These are phyloP conservation scores for Spirogloea muscicola DNA, from an alignment of 139 green algal species.

Conservation along the genomic window DNA sequence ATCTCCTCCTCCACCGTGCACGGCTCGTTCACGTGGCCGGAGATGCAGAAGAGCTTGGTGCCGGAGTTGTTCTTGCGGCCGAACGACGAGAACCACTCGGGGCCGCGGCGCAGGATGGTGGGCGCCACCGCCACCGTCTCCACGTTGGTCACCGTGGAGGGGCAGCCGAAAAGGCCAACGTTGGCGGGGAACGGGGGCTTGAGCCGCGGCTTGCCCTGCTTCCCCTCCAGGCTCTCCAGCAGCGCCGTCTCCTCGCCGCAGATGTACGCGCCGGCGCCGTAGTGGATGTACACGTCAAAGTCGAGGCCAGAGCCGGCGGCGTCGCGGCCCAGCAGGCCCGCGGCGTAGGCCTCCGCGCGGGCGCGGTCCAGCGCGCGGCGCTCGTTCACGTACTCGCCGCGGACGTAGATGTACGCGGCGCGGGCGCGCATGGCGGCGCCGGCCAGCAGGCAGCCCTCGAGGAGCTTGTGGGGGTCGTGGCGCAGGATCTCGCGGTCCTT, in stretches of 20 bases:
- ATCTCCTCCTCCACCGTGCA: conserved; percentile 99
- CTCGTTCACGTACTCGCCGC: conserved; percentile 95
- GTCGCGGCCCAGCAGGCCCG: conserved; percentile 76
- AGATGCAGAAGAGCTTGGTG: conserved; percentile 99
- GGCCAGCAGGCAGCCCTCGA: conserved; percentile 95
- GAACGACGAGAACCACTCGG: conserved; percentile 92
- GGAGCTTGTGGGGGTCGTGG: conserved; percentile 63
- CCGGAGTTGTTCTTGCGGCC: conserved; percentile 95
- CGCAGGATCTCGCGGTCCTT: conserved; percentile 65
- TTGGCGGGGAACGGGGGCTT: conserved; percentile 97
- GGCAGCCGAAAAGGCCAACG: conserved; percentile 95
- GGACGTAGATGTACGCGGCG: conserved; percentile 94
- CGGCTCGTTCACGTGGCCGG: conserved; percentile 95
- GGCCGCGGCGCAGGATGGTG: conserved; percentile 92
- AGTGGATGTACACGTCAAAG: conserved; percentile 93
- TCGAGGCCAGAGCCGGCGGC: conserved; percentile 88
- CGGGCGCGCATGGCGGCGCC: conserved; percentile 83
- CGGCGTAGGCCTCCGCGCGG: conserved; percentile 49
- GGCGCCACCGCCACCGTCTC: conserved; percentile 93
- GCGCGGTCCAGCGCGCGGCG: conserved; percentile 57
- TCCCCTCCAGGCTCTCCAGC: conserved; percentile 94
- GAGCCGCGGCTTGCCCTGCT: conserved; percentile 92
- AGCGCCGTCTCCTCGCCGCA: conserved; percentile 98
- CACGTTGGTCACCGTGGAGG: conserved; percentile 95
- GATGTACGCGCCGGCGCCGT: conserved; percentile 96